Conservation (phyloP, 192 early-diverging fungal species). For the Mortierella hygrophila region DNA sequence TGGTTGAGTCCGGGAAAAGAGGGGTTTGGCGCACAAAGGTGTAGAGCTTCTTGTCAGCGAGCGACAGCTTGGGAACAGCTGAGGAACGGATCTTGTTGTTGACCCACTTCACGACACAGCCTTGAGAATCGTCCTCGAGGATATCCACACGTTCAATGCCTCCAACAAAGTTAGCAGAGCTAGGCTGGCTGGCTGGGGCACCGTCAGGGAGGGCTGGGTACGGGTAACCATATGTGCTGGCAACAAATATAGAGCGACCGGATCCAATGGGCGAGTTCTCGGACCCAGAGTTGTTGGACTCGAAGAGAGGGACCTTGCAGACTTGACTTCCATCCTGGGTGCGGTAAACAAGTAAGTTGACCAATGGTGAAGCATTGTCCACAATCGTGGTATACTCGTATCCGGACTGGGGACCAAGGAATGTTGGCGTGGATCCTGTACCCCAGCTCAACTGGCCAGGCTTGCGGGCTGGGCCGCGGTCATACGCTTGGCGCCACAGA, state of each 20-base stretch:
- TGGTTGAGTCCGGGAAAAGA: constrained; percentile 24
- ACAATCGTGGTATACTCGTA: constrained; percentile 30
- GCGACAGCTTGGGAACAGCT: constrained; percentile 29
- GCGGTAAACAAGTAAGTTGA: constrained; percentile 36
- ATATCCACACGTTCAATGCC: constrained; percentile 40
- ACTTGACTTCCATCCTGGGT: constrained; percentile 31
- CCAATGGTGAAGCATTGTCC: constrained; percentile 40
- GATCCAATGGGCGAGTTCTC: constrained; percentile 40
- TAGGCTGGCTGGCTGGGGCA: constrained; percentile 27
- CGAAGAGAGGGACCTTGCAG: constrained; percentile 30
- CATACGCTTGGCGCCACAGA: constrained; percentile 27
- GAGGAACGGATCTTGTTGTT: constrained; percentile 41
- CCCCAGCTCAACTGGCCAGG: constrained; percentile 39
- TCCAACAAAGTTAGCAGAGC: constrained; percentile 33
- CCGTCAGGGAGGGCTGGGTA: constrained; percentile 33
- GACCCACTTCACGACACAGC: constrained; percentile 34
- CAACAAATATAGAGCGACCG: constrained; percentile 26
- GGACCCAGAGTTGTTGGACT: constrained; percentile 35
- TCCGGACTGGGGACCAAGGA: constrained; percentile 34
- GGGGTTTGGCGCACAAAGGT: constrained; percentile 31
- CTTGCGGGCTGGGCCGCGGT: constrained; percentile 39
- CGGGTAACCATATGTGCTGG: constrained; percentile 34
- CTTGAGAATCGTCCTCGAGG: constrained; percentile 32
- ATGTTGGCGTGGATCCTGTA: constrained; percentile 37
- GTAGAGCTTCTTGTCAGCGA: constrained; percentile 37